Evolutionary conservation across 345 rosid species (phyloP).

Genomic region (Pugionium dolabratum): DNA sequence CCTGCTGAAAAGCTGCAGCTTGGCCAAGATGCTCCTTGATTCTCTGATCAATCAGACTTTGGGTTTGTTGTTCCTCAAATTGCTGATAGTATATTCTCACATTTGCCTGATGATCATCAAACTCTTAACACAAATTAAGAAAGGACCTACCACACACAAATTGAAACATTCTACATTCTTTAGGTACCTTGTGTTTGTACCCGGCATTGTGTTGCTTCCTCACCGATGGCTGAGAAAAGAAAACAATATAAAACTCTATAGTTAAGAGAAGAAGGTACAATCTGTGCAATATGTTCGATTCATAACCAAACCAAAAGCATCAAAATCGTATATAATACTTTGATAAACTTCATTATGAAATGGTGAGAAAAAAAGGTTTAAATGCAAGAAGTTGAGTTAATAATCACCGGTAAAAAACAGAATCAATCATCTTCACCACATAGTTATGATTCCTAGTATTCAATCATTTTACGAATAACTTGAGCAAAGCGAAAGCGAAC

Average conservation of each 20-base stretch:
- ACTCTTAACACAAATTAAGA: background rate
- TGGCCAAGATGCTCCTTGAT: conserved; percentile 96
- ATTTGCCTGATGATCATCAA: conserved; percentile 62
- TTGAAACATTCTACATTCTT: background rate
- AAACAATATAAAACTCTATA: no score
- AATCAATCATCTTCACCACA: background rate
- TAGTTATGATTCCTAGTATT: background rate
- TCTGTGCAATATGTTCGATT: background rate
- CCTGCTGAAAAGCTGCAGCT: conserved; percentile 84
- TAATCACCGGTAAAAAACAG: background rate
- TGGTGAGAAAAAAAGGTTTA: background rate
- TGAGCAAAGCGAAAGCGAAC: no score
- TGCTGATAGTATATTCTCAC: conserved; percentile 92
- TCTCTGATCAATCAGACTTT: conserved; percentile 92
- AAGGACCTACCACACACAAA: background rate
- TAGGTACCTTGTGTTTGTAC: conserved; percentile 89
- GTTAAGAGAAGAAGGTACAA: background rate
- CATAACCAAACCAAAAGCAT: background rate
- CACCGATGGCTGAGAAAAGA: conserved; percentile 79
- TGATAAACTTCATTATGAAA: no score
- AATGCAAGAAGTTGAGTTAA: conserved; percentile 6
- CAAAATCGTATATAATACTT: no score
- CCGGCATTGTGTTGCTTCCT: conserved; percentile 99
- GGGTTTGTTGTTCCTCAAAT: conserved; percentile 99
- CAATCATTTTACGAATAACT: no score